Conservation (phyloP, 1,284 basidiomycete species). For the Xanthoconium separans region DNA sequence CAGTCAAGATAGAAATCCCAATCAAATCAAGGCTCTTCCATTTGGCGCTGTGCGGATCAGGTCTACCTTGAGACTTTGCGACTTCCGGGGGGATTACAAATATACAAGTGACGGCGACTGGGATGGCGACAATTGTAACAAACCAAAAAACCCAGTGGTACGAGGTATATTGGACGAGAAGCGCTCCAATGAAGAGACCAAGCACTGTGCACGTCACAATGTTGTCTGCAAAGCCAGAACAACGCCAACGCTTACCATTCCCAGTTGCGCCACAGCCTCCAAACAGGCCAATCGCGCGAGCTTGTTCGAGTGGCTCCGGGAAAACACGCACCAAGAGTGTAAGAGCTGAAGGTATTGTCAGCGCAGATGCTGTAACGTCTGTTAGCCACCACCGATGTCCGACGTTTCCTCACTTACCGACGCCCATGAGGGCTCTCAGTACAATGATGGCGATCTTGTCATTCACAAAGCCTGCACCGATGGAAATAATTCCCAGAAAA, state of each 20-base stretch:
- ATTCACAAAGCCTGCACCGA: conserved; percentile 39
- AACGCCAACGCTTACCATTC: not conserved
- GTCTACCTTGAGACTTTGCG: not conserved
- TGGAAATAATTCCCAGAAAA: conserved; percentile 30
- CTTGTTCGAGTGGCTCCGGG: not conserved
- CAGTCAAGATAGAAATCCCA: not conserved
- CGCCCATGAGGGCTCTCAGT: conserved; percentile 40
- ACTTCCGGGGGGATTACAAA: not conserved
- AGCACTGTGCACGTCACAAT: not conserved
- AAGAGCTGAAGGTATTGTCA: conserved; percentile 43
- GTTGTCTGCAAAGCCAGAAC: not conserved
- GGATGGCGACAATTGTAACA: not conserved
- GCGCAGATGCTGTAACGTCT: conserved; percentile 21
- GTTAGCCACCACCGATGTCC: not conserved
- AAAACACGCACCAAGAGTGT: not conserved
- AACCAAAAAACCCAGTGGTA: not conserved
- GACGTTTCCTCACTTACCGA: conserved; percentile 22
- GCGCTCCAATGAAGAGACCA: not conserved
- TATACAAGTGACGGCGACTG: not conserved
- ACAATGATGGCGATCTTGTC: conserved; percentile 39
- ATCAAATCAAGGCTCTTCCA: not conserved
- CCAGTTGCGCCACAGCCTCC: not conserved
- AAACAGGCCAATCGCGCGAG: not conserved
- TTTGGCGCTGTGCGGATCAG: not conserved
- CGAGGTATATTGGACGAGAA: not conserved